A percentile compares a stretch with the other conserved stretches of the same genome.
These are phyloP conservation scores for Phallus indusiatus DNA, from an alignment of 768 basidiomycete species.

Conservation along the genomic window DNA sequence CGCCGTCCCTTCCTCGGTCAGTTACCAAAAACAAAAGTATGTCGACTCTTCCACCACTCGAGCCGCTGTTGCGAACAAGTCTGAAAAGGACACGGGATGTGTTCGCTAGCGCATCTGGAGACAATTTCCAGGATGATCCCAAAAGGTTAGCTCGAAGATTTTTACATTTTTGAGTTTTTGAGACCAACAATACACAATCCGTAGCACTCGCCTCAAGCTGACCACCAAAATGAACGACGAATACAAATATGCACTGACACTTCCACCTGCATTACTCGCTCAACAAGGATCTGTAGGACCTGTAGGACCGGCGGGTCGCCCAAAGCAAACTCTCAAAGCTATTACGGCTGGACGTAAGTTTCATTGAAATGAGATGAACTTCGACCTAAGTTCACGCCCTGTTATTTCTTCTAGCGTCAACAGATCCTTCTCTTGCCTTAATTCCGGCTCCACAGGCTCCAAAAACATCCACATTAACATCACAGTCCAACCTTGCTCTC, in stretches of 20 bases:
- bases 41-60: constrained; percentile 49
- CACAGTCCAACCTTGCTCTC: constrained; percentile 64
- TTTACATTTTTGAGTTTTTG: background rate
- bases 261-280: constrained; percentile 69
- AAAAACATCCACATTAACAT: constrained; percentile 61
- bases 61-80: constrained; percentile 49
- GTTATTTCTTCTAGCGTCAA: constrained; percentile 14
- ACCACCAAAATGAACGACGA: constrained; percentile 85
- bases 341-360: constrained; percentile 63
- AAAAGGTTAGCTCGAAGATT: constrained; percentile 40
- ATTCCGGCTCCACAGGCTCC: constrained; percentile 38
- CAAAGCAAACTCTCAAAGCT: constrained; percentile 52
- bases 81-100: constrained; percentile 67
- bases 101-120: constrained; percentile 58
- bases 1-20: background rate
- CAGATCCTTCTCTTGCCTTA: constrained; percentile 56
- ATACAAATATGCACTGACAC: constrained; percentile 76
- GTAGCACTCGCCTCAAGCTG: constrained; percentile 66
- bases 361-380: background rate
- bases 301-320: constrained; percentile 35
- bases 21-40: background rate
- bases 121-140: constrained; percentile 55
- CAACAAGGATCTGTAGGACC: constrained; percentile 82
- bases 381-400: constrained; percentile 17
- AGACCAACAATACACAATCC: too few species aligned